Conservation (phyloP, 1,284 basidiomycete species). For the Phylloboletellus chloephorus region DNA sequence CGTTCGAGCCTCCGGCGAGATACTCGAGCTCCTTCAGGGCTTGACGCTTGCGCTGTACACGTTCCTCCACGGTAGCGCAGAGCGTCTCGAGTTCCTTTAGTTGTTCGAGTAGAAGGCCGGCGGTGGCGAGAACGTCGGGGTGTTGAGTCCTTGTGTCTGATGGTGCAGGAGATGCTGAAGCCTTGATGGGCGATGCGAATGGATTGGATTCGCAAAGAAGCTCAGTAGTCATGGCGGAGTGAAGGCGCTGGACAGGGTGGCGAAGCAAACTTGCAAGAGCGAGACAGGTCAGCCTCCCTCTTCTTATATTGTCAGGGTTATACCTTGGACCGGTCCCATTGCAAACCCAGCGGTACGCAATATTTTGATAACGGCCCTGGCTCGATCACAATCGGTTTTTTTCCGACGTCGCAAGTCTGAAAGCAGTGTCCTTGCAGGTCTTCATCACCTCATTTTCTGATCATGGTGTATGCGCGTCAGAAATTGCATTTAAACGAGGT, state of each 20-base stretch:
- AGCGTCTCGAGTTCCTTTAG: slow-evolving; percentile 22
- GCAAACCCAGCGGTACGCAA: slow-evolving; percentile 4
- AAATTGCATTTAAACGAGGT: too few species aligned
- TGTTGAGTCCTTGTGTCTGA: slow-evolving; percentile 2
- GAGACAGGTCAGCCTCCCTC: neutral
- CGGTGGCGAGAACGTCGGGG: slow-evolving; percentile 25
- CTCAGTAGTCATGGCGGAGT: slow-evolving; percentile 14
- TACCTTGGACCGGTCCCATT: slow-evolving; percentile 12
- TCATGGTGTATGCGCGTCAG: too few species aligned
- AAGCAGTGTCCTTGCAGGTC: too few species aligned
- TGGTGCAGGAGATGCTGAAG: neutral
- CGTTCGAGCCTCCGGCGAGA: slow-evolving; percentile 18
- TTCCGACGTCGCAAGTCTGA: neutral
- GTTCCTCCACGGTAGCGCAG: slow-evolving; percentile 23
- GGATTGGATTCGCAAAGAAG: slow-evolving; percentile 10
- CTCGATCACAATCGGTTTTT: slow-evolving; percentile 1
- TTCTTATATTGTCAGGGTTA: slow-evolving; percentile 14
- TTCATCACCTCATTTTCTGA: too few species aligned
- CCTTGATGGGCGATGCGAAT: slow-evolving; percentile 22
- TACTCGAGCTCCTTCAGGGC: slow-evolving; percentile 26
- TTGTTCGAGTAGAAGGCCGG: slow-evolving; percentile 27
- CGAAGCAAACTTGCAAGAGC: slow-evolving; percentile 4
- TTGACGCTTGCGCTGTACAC: slow-evolving; percentile 24
- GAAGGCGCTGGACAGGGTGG: neutral
- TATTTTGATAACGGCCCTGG: neutral